Evolutionary conservation across 441 rosid species (phyloP).

Genomic region (Biscutella laevigata): DNA sequence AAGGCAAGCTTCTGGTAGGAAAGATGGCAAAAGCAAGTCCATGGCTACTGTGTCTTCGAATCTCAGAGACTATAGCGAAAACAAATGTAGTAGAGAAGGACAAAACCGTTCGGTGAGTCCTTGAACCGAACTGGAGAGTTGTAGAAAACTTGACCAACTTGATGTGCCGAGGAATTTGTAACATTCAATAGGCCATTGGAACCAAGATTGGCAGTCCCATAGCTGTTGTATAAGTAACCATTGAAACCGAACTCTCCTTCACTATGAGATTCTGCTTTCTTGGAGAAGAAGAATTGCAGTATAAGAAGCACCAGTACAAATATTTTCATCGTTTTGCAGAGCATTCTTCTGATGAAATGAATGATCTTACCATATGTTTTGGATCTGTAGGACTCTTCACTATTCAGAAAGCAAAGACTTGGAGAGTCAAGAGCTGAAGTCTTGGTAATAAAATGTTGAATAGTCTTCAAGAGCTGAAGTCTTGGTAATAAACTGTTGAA

Average conservation of each 20-base stretch:
- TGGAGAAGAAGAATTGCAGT: neutral
- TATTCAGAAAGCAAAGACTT: neutral
- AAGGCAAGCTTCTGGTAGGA: slow-evolving; percentile 35
- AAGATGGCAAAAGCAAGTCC: slow-evolving; percentile 42
- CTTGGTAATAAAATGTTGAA: neutral
- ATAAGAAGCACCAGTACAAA: neutral
- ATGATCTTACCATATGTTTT: neutral
- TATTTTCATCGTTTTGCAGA: neutral
- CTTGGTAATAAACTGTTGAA: no score
- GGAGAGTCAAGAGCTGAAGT: neutral
- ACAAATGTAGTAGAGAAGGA: slow-evolving; percentile 44
- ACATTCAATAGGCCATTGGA: slow-evolving; percentile 23
- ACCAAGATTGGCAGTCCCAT: slow-evolving; percentile 5
- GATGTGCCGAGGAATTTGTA: neutral
- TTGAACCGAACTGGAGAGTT: slow-evolving; percentile 25
- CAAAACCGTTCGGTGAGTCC: slow-evolving; percentile 6
- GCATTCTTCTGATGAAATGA: neutral
- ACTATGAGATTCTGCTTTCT: neutral
- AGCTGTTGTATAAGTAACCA: neutral
- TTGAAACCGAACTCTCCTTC: slow-evolving; percentile 17
- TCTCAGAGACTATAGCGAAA: slow-evolving; percentile 29
- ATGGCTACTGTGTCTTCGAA: slow-evolving; percentile 13
- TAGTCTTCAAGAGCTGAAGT: no score
- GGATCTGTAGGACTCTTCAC: neutral
- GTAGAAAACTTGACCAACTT: slow-evolving; percentile 31